Evolutionary conservation across 495 filamentous ascomycete genomes (phyloP), one percentile per base, ranked within the genome.

Genomic region (Bathelium albidoporum): DNA sequence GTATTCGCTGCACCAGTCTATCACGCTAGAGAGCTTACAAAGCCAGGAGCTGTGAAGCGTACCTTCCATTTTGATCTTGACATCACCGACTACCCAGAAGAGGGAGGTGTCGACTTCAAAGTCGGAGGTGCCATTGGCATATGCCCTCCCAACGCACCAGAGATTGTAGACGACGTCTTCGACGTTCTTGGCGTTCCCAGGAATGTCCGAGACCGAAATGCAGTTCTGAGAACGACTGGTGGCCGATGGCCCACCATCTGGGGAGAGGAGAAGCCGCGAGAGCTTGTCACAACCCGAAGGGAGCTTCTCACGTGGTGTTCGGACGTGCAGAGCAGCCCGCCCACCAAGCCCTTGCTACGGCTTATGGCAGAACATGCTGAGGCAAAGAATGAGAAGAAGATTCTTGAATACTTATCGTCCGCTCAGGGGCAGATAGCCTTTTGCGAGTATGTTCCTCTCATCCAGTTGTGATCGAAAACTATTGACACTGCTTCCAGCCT

Each of bases 171-270:
- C 24, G 88, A 92, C 41, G 78, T 97, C 32, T 80, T 98, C 68
- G 84, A 96, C 67, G 76, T 87, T 16, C 85, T 98, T 7, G 78
- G 87, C 60, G 81, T 97, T 20, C 89, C 90, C 2, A 82, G 81
- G 34, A 86, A 82, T 63, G 81, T 94, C 60, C 85, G 93, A 44
- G 89, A 95, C 70, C 91, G 88, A 75, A 86, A 87, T 18, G 80
- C 96, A 26, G 76, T 85, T 16, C 75, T 97, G 43, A 83, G 84
- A 68, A 98, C 94, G 1, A 83, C 79, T 26, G 81, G 79, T 36
- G 95, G 95, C 18, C 80, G 94, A 10, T 98, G 94, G 94, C 94
- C 94, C 1, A 97, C 94, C 11, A 94, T 98, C 53, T 98, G 95
- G 94, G 93, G 92, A 24, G 88, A 94, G n/a, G 92, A 97, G 32